Percentiles rank a stretch among this genome's conserved stretches.
These are phyloP conservation scores for Globisporangium irregulare DNA, from an alignment of 352 stramenopile genomes.

Conservation along the genomic window DNA sequence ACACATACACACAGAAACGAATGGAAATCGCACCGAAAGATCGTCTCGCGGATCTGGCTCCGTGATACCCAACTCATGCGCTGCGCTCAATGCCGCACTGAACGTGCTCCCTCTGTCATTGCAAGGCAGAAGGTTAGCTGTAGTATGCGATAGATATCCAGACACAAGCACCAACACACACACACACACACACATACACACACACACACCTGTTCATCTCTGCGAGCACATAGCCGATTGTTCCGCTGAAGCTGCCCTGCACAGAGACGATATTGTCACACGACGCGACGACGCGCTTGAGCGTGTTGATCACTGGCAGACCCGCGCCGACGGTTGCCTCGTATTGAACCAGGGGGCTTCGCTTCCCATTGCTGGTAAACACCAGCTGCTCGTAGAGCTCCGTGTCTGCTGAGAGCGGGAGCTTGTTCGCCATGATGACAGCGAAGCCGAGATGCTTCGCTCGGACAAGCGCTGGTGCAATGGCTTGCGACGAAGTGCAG, in stretches of 20 bases:
- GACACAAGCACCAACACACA: background rate
- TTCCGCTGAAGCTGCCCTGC: conserved; percentile 61
- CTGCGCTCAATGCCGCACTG: conserved; percentile 40
- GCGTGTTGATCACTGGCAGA: conserved; percentile 48
- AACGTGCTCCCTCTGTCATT: conserved; percentile 36
- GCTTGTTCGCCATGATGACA: conserved; percentile 53
- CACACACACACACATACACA: conserved; percentile 11
- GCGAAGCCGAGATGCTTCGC: conserved; percentile 24
- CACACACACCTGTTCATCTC: conserved; percentile 26
- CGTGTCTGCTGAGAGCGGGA: conserved; percentile 32
- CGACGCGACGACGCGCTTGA: conserved; percentile 48
- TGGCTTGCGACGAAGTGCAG: conserved; percentile 25
- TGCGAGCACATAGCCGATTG: conserved; percentile 54
- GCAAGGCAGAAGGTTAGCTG: background rate
- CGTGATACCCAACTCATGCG: conserved; percentile 53
- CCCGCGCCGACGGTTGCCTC: conserved; percentile 66
- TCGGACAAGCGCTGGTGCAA: conserved; percentile 19
- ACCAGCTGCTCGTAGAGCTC: conserved; percentile 37
- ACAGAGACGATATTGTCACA: conserved; percentile 42
- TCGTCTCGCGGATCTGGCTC: conserved; percentile 71
- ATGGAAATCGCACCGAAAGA: conserved; percentile 24
- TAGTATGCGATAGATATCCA: background rate
- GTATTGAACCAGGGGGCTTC: conserved; percentile 33
- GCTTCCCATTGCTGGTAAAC: conserved; percentile 4
- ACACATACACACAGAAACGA: no score